These are phyloP conservation scores for Favolaschia claudopus DNA, from an alignment of 768 basidiomycete species.

Conservation along the genomic window DNA sequence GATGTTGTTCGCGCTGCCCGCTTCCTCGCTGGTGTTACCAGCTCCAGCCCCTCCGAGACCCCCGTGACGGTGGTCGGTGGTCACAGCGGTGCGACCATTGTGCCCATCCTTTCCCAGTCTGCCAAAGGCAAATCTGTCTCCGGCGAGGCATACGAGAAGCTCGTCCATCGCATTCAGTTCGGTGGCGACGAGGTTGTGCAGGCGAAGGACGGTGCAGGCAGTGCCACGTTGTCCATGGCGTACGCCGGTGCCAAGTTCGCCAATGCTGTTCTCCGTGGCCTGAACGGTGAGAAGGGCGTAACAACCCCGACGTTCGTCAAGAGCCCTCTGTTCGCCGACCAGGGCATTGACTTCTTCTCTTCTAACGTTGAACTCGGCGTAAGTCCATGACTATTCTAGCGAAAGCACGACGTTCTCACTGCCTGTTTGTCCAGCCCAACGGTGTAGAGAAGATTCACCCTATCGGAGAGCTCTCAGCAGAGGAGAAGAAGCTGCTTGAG, in stretches of 20 bases:
- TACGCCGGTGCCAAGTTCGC: slow-evolving; percentile 95
- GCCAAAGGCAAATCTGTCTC: slow-evolving; percentile 71
- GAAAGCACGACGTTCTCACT: slow-evolving; percentile 10
- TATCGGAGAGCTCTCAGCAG: slow-evolving; percentile 77
- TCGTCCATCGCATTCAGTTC: slow-evolving; percentile 94
- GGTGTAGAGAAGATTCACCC: slow-evolving; percentile 95
- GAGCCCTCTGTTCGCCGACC: slow-evolving; percentile 82
- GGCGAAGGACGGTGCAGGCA: slow-evolving; percentile 95
- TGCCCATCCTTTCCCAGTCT: slow-evolving; percentile 92
- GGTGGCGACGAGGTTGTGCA: slow-evolving; percentile 99
- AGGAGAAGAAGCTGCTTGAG: slow-evolving; percentile 87
- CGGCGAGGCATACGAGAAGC: slow-evolving; percentile 76
- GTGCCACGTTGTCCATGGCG: slow-evolving; percentile 95
- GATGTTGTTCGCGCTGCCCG: slow-evolving; percentile 96
- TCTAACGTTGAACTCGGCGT: slow-evolving; percentile 94
- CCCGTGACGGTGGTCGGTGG: slow-evolving; percentile 91
- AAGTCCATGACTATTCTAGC: slow-evolving; percentile 43
- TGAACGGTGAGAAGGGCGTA: slow-evolving; percentile 90
- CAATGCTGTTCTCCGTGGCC: slow-evolving; percentile 78
- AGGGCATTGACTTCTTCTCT: slow-evolving; percentile 96
- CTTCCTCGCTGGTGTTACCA: slow-evolving; percentile 80
- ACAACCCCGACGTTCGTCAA: slow-evolving; percentile 88
- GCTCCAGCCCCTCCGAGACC: slow-evolving; percentile 69
- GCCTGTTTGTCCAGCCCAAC: slow-evolving; percentile 55
- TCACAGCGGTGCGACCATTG: slow-evolving; percentile 97